Conservation (phyloP, 1,284 basidiomycete genomes). For the Sanghuangporus weigelae region DNA sequence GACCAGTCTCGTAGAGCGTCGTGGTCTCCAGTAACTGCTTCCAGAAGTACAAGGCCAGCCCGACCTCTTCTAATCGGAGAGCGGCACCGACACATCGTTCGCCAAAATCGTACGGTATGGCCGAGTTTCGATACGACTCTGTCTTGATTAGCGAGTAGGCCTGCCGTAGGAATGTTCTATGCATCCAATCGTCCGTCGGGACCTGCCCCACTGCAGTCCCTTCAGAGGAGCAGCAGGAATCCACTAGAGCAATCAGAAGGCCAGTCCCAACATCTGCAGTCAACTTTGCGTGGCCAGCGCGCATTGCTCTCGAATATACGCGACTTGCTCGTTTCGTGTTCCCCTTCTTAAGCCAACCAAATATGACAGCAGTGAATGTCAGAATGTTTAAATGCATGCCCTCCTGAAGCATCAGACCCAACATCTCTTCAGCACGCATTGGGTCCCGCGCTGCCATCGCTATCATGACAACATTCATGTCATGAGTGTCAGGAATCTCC, state of each 20-base stretch:
- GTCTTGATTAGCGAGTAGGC: constrained; percentile 40
- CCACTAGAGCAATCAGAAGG: constrained; percentile 39
- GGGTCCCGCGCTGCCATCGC: constrained; percentile 48
- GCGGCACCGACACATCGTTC: constrained; percentile 47
- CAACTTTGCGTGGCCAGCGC: constrained; percentile 31
- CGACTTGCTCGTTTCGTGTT: constrained; percentile 40
- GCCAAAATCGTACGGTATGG: constrained; percentile 42
- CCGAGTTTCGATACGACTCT: constrained; percentile 30
- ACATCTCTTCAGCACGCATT: constrained; percentile 37
- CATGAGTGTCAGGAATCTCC: constrained; percentile 53
- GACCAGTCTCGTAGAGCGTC: constrained; percentile 43
- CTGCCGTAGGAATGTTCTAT: constrained; percentile 31
- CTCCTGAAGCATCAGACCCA: constrained; percentile 41
- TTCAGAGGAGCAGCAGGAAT: neutral
- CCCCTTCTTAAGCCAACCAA: constrained; percentile 43
- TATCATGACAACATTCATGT: constrained; percentile 57
- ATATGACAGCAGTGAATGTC: constrained; percentile 55
- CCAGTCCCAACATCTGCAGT: constrained; percentile 43
- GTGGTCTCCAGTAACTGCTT: constrained; percentile 38
- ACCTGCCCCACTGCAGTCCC: constrained; percentile 16
- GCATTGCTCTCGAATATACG: constrained; percentile 36
- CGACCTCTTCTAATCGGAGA: constrained; percentile 41
- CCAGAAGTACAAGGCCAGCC: constrained; percentile 60
- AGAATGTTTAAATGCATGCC: constrained; percentile 47
- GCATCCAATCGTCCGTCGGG: constrained; percentile 21